These are phyloP conservation scores for Geotrichum macrosporum DNA, from an alignment of 1,139 yeast genomes.

Conservation along the genomic window DNA sequence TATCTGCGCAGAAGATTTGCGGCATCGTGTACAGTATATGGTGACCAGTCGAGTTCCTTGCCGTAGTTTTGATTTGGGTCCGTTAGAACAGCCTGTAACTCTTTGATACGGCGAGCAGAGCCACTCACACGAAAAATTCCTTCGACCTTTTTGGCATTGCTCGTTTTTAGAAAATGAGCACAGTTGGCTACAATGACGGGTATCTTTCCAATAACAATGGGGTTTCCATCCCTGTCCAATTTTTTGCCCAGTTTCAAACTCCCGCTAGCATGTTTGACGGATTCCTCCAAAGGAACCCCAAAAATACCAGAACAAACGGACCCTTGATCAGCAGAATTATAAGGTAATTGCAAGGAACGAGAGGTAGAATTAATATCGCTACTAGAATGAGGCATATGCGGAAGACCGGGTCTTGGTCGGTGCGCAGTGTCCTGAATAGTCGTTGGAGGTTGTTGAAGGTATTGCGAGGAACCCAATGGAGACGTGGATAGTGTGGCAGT, in stretches of 20 bases:
- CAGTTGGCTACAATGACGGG: conserved; percentile 93
- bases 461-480: conserved; percentile 6
- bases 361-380: conserved; percentile 25
- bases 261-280: conserved; percentile 71
- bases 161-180: conserved; percentile 70
- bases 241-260: conserved; percentile 53
- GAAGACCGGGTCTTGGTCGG: conserved; percentile 30
- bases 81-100: conserved; percentile 76
- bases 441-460: conserved; percentile 3
- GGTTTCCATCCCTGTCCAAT: conserved; percentile 44
- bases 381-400: conserved; percentile 34
- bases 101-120: conserved; percentile 83
- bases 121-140: conserved; percentile 96
- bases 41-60: conserved; percentile 81
- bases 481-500: conserved; percentile 8
- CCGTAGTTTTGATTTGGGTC: conserved; percentile 81
- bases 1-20: conserved; percentile 84
- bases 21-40: conserved; percentile 94
- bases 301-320: conserved; percentile 48
- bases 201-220: conserved; percentile 56
- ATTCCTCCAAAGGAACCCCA: conserved; percentile 72
- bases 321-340: not conserved
- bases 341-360: conserved; percentile 1
- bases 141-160: conserved; percentile 58
- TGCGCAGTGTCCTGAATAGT: not conserved